Percentiles rank a stretch among this genome's conserved stretches.
Evolutionary conservation across 2,329 filamentous ascomycete species (phyloP).

Genomic region (Colletotrichum salicis): DNA sequence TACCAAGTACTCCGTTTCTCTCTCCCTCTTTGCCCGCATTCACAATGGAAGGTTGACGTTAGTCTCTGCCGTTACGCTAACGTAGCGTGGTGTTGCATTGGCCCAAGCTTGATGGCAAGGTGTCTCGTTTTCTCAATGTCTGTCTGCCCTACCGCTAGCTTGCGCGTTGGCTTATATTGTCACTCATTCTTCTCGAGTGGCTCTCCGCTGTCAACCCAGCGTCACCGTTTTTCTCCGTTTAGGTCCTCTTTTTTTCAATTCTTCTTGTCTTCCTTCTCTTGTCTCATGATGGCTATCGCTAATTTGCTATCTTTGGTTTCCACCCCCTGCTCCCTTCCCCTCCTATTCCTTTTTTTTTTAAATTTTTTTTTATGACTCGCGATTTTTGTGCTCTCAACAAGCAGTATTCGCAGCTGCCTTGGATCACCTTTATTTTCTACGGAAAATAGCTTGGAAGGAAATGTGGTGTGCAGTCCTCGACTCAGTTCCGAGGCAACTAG

Average conservation of each 20-base stretch:
- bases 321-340: background rate
- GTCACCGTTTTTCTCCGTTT: background rate
- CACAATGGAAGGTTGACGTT: background rate
- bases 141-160: constrained; percentile 21
- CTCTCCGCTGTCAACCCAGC: background rate
- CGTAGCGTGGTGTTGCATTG: constrained; percentile 5
- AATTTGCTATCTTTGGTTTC: background rate
- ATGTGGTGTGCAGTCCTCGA: background rate
- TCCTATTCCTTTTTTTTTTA: background rate
- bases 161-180: constrained; percentile 16
- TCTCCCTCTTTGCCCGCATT: too few relatives aligned
- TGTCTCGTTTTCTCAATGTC: background rate
- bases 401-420: background rate
- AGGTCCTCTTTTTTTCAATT: background rate
- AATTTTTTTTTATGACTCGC: background rate
- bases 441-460: background rate
- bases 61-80: constrained; percentile 29
- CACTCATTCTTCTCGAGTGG: constrained; percentile 10
- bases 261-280: background rate
- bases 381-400: background rate
- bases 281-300: background rate
- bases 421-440: background rate
- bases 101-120: constrained; percentile 2
- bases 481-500: background rate
- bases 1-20: background rate